These are phyloP conservation scores for Amniculicola lignicola DNA, from an alignment of 495 filamentous ascomycete species.

Conservation along the genomic window DNA sequence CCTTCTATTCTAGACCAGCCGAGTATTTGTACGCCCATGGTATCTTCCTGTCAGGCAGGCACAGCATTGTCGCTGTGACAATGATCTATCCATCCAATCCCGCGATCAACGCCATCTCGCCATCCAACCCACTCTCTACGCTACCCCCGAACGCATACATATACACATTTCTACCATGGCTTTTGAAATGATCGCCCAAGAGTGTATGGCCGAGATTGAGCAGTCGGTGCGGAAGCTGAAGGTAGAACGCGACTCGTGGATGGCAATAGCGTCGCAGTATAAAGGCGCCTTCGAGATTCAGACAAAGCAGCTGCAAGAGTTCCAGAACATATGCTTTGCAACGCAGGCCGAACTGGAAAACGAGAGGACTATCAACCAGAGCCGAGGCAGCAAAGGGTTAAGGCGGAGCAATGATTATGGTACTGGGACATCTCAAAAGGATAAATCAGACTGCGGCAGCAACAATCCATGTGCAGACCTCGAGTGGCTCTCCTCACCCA, in stretches of 20 bases:
- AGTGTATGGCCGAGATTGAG: conserved; percentile 4
- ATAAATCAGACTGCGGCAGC: too few relatives aligned
- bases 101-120: not conserved
- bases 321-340: conserved; percentile 9
- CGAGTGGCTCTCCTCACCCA: not conserved
- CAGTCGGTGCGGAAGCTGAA: conserved; percentile 2
- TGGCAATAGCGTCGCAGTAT: conserved; percentile 1
- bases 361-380: too few relatives aligned
- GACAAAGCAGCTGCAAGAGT: conserved; percentile 5
- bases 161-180: conserved; percentile 10
- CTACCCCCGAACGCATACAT: not conserved
- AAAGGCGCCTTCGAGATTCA: conserved; percentile 10
- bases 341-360: conserved; percentile 29
- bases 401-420: too few relatives aligned
- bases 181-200: not conserved
- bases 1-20: too few relatives aligned
- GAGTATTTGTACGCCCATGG: too few relatives aligned
- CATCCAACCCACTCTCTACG: not conserved
- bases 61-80: too few relatives aligned
- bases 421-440: too few relatives aligned
- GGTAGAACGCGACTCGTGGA: conserved; percentile 10
- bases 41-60: too few relatives aligned
- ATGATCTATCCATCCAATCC: not conserved
- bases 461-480: too few relatives aligned
- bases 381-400: too few relatives aligned